Evolutionary conservation across 139 green algal genomes (phyloP).

Genomic region (Auxenochlorella protothecoides): DNA sequence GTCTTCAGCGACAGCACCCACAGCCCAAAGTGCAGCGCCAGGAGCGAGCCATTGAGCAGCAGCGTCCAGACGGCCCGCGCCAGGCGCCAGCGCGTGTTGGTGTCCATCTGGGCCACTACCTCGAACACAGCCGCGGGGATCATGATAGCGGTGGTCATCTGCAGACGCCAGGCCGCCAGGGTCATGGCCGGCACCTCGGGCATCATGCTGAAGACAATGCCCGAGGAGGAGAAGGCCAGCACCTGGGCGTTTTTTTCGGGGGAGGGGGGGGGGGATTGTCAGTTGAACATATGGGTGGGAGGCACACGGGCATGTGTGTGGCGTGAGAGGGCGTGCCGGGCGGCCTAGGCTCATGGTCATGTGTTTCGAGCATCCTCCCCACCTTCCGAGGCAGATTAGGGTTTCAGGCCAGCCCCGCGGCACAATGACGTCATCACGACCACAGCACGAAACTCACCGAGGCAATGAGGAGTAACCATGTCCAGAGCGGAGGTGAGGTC

Average conservation of each 20-base stretch:
- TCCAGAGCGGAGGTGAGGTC: conserved; percentile 6
- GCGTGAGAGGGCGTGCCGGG: neutral
- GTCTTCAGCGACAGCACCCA: conserved; percentile 57
- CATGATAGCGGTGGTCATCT: conserved; percentile 45
- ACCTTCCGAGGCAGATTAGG: too few relatives aligned
- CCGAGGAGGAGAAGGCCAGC: conserved; percentile 44
- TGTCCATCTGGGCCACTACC: conserved; percentile 13
- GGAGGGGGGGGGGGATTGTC: too few relatives aligned
- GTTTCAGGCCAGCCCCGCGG: too few relatives aligned
- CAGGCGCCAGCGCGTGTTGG: neutral
- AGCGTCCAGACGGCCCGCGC: conserved; percentile 17
- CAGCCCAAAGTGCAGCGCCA: conserved; percentile 63
- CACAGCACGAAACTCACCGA: conserved; percentile 1
- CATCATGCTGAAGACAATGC: conserved; percentile 46
- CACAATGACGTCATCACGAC: too few relatives aligned
- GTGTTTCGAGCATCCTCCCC: neutral
- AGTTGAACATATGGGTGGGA: too few relatives aligned
- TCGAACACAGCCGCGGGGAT: conserved; percentile 26
- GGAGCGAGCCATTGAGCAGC: conserved; percentile 26
- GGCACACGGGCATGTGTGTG: neutral
- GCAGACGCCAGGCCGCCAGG: conserved; percentile 58
- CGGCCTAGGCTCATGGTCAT: neutral
- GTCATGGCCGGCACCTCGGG: conserved; percentile 50
- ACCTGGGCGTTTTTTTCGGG: conserved; percentile 24
- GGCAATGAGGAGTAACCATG: conserved; percentile 12